Conservation (phyloP, 495 filamentous ascomycete species). For the Tuber microsphaerosporum region DNA sequence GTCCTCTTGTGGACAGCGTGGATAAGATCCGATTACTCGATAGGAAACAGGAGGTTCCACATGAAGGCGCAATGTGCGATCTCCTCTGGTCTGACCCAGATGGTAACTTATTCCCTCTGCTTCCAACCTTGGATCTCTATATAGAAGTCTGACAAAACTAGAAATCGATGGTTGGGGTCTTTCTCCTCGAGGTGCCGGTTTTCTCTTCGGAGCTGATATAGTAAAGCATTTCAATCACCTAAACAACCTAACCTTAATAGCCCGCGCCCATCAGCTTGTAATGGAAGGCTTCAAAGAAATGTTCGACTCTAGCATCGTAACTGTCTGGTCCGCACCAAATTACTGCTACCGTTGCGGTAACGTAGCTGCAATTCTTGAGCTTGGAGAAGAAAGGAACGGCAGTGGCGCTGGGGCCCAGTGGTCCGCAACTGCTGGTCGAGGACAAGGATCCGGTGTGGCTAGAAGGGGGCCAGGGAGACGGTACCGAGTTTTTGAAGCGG, state of each 20-base stretch:
- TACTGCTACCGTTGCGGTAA: constrained; percentile 98
- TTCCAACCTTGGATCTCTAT: not conserved
- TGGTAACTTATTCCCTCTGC: constrained; percentile 9
- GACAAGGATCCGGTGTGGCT: constrained; percentile 43
- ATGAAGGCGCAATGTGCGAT: constrained; percentile 99
- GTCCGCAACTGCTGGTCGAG: constrained; percentile 24
- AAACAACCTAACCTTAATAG: constrained; percentile 86
- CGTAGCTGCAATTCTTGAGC: constrained; percentile 87
- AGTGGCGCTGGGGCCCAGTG: constrained; percentile 23
- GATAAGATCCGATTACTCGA: constrained; percentile 95
- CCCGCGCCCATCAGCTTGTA: constrained; percentile 91
- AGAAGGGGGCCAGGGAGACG: constrained; percentile 72
- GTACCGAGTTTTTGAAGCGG: constrained; percentile 94
- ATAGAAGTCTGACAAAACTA: not conserved
- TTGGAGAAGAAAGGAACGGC: constrained; percentile 69
- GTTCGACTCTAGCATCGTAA: constrained; percentile 92
- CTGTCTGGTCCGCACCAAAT: constrained; percentile 94
- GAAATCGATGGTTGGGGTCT: constrained; percentile 98
- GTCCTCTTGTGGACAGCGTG: constrained; percentile 82
- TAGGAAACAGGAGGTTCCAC: constrained; percentile 95
- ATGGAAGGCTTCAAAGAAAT: constrained; percentile 99
- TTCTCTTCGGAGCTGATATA: constrained; percentile 92
- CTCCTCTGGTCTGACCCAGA: constrained; percentile 96
- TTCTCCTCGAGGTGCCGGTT: constrained; percentile 88
- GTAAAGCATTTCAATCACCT: constrained; percentile 90